Evolutionary conservation across 176 grass and related monocot species (phyloP), one percentile per base, ranked within the genome.

Genomic region (Avena eriantha): DNA sequence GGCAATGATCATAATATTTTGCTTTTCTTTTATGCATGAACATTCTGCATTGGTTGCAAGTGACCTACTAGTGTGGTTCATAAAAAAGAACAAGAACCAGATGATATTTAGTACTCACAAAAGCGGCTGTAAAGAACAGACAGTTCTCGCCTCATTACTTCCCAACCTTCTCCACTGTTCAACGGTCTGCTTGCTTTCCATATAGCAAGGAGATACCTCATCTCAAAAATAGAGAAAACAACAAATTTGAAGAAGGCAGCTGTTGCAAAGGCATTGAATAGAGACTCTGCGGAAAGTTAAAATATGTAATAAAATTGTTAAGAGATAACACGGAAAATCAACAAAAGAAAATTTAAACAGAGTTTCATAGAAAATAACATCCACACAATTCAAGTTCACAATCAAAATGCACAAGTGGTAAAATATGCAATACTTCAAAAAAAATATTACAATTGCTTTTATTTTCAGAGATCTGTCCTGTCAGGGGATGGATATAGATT

Each of bases 211-310:
- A 99, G 94, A 84, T 99, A 99, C 81, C 97, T 93, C 97, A 99
- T 97, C 82, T 99, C 97, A 81, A 99, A 99, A 75, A 99, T 99
- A 79, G 97, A 99, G 82, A 99, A 99, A 74, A 99, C 90, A 6
- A 99, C 97, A 34, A 99, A 99, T 77, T 99, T 99, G 89, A 99
- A 99, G 86, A 99, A 99, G 33, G 97, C 97, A 21, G 97, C 97
- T 18, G 97, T 99, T 47, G 94, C 97, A 33, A 97, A 99, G 85
- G 97, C 97, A n/a, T 99, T 99, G 81, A 99, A 99, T 64, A 99
- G 94, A 17, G 97, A 99, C 81, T 99, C 97, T 99, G 90, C 41
- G 93, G 24, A 76, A 83, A 89, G 34, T 80, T 61, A 10, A 61
- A 39, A 79, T 48, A 65, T 66, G 61, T 45, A 75, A 59, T 64